These are phyloP conservation scores for Aspergillus niger DNA, from an alignment of 2,329 filamentous ascomycete genomes.

Conservation along the genomic window DNA sequence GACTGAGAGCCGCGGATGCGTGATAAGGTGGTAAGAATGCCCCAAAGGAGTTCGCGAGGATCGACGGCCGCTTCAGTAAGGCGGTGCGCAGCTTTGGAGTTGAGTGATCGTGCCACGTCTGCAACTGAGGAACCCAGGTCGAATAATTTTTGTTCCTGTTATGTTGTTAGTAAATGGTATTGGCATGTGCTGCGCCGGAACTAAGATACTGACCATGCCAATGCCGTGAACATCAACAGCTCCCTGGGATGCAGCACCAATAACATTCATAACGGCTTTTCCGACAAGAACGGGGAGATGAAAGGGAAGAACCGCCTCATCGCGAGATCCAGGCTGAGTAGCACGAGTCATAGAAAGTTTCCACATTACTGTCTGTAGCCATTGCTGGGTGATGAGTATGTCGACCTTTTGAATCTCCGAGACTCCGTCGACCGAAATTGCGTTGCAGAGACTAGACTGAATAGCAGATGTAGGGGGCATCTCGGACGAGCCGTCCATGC, in stretches of 20 bases:
- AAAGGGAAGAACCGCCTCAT: conserved; percentile 63
- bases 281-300: conserved; percentile 66
- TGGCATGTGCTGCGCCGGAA: not conserved
- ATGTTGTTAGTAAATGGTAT: not conserved
- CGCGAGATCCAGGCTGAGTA: conserved; percentile 58
- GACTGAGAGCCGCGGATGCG: conserved; percentile 43
- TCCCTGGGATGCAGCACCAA: conserved; percentile 71
- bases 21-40: conserved; percentile 40
- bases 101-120: conserved; percentile 37
- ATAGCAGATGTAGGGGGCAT: conserved; percentile 42
- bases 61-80: conserved; percentile 36
- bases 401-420: conserved; percentile 70
- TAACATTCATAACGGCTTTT: conserved; percentile 65
- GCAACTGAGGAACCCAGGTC: conserved; percentile 38
- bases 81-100: conserved; percentile 28
- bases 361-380: conserved; percentile 72
- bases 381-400: conserved; percentile 69
- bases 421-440: conserved; percentile 56
- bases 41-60: conserved; percentile 41
- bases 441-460: conserved; percentile 56
- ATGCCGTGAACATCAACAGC: conserved; percentile 75
- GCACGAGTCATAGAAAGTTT: conserved; percentile 69
- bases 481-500: conserved; percentile 32
- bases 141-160: conserved; percentile 43
- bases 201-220: conserved; percentile 63